These are phyloP conservation scores for Rhodosporidiobolus sp. DNA, from an alignment of 768 basidiomycete genomes.

Conservation along the genomic window DNA sequence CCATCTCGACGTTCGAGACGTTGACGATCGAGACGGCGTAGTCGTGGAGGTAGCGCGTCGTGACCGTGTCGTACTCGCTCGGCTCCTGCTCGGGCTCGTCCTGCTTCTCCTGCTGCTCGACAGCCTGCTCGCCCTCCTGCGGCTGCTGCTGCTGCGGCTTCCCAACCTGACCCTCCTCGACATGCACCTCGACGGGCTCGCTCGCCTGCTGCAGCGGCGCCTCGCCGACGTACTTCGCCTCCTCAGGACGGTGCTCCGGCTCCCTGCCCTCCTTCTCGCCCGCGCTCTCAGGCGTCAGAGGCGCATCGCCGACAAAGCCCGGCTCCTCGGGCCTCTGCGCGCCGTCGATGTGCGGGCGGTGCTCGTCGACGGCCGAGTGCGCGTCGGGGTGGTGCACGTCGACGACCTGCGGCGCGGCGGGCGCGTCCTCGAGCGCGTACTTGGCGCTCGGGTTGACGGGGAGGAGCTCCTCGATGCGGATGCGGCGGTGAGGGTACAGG, in stretches of 20 bases:
- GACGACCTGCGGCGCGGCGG: conserved; percentile 52
- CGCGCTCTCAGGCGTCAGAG: conserved; percentile 4
- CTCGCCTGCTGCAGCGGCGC: background rate
- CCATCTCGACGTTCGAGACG: conserved; percentile 74
- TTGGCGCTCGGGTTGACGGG: conserved; percentile 49
- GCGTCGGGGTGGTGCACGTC: conserved; percentile 43
- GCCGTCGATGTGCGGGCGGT: conserved; percentile 16
- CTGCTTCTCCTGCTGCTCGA: too few relatives aligned
- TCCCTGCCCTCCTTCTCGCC: conserved; percentile 17
- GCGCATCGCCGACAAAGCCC: conserved; percentile 4
- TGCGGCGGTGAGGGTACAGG: conserved; percentile 85
- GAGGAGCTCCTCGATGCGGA: conserved; percentile 80
- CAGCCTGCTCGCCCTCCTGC: too few relatives aligned
- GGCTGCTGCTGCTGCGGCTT: background rate
- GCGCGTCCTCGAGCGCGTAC: background rate
- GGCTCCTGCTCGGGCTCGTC: background rate
- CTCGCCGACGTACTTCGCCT: conserved; percentile 31
- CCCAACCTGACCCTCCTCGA: background rate
- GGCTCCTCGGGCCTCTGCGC: conserved; percentile 11
- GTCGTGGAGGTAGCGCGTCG: conserved; percentile 78
- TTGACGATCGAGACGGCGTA: conserved; percentile 82
- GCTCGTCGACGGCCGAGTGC: conserved; percentile 10
- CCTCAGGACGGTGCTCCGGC: conserved; percentile 47
- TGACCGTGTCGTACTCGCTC: conserved; percentile 53
- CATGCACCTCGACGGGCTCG: conserved; percentile 11